These are phyloP conservation scores for Martiniozyma asiatica DNA, from an alignment of 1,139 yeast species.

Conservation along the genomic window DNA sequence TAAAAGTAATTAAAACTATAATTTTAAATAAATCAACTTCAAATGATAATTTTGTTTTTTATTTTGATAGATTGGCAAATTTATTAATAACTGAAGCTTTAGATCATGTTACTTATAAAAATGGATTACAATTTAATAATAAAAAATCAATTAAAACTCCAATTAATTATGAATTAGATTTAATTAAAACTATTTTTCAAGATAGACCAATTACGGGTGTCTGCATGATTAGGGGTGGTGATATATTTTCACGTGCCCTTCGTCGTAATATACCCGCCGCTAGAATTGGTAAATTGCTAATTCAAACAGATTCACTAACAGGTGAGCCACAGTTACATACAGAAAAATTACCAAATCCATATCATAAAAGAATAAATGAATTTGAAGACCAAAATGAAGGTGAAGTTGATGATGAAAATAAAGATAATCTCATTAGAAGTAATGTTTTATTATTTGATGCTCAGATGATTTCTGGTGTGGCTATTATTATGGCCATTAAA, in stretches of 20 bases:
- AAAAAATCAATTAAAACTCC: slow-evolving; percentile 33
- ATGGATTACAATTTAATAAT: slow-evolving; percentile 7
- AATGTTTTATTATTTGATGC: slow-evolving; percentile 70
- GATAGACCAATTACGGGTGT: slow-evolving; percentile 53
- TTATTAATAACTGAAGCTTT: slow-evolving; percentile 58
- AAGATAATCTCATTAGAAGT: slow-evolving; percentile 8
- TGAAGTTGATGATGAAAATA: not conserved
- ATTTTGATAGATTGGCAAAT: slow-evolving; percentile 69
- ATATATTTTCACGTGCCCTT: slow-evolving; percentile 73
- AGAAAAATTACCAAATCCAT: slow-evolving; percentile 41
- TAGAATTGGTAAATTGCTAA: slow-evolving; percentile 67
- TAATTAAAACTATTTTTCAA: slow-evolving; percentile 28
- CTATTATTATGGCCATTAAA: slow-evolving; percentile 88
- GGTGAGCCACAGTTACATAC: slow-evolving; percentile 92
- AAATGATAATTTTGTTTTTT: slow-evolving; percentile 72
- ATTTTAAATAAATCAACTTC: slow-evolving; percentile 42
- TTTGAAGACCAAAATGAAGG: not conserved
- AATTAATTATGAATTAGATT: slow-evolving; percentile 21
- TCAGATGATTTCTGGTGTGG: slow-evolving; percentile 86
- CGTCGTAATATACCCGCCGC: slow-evolving; percentile 68
- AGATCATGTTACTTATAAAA: slow-evolving; percentile 30
- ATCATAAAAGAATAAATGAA: no score
- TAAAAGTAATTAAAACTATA: slow-evolving; percentile 60
- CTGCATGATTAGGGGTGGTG: slow-evolving; percentile 81
- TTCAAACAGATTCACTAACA: slow-evolving; percentile 76